Base-by-base conservation (phyloP, 2,329 filamentous ascomycete species). In the Seiridium cupressi region DNA sequence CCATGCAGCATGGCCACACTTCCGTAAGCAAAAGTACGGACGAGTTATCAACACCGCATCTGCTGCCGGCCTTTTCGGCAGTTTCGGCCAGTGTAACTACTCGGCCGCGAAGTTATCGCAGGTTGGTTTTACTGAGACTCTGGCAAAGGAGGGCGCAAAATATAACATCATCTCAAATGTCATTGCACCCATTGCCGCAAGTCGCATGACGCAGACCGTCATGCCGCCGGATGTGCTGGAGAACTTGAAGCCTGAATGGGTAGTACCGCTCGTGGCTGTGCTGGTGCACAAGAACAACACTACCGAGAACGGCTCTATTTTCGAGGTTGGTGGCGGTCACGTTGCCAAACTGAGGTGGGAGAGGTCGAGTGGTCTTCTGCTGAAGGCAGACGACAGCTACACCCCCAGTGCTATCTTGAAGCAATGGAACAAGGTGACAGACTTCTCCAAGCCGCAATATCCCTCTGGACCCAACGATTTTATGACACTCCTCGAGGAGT, bases 1-100 rank as follows among this genome's bases (percentile, higher is more conserved):
- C 63, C 89, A 88, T 76, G 95, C 95, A 64, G 95, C 95, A 57
- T 99, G 95, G 94, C 93, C 94, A 62, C 84, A 98, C 78, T 98
- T 99, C 85, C 87, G 94, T 73, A 98, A 98, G 82, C 95, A 99
- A 80, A 98, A 97, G 86, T 99, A 92, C 75, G 95, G 95, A 64
- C 88, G 95, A 70, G 84, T 99, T 67, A 97, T 99, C 80, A 98
- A 96, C 84, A 98, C 95, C 32, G 88, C 94, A 44, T 98, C 94
- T n/a, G 93, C 93, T 60, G 93, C 95, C 63, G 95, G 95, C 70
- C 84, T 99, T 58, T 98, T 96, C 75, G 95, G 95, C 71, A 95
- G 87, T 79, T 98, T 97, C 72, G 95, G 94, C 66, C 94, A 98
- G 81, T 87, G 89, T 75, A 98, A 97, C 80, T 99, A 99, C 80